Percentiles rank a stretch among this genome's conserved stretches.
Conservation (phyloP, 768 basidiomycete species). For the Xerocomus spinulosus region DNA sequence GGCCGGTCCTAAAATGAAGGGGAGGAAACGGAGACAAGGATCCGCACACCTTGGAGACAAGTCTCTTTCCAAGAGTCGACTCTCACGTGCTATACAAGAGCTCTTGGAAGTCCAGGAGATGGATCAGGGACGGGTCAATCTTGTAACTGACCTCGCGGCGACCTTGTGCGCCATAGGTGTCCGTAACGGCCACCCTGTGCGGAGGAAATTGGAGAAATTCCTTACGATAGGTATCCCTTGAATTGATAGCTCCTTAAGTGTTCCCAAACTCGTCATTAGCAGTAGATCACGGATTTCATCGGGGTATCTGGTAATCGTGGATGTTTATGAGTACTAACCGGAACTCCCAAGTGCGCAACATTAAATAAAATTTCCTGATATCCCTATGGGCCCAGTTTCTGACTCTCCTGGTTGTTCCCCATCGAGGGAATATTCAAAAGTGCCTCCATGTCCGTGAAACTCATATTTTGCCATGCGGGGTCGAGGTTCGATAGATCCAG, state of each 20-base stretch:
- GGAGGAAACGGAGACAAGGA: constrained; percentile 44
- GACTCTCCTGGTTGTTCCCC: constrained; percentile 20
- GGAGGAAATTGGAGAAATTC: constrained; percentile 64
- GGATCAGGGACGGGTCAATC: constrained; percentile 40
- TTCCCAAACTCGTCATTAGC: not conserved
- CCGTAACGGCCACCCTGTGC: constrained; percentile 59
- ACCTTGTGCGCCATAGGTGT: constrained; percentile 52
- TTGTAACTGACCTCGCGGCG: constrained; percentile 49
- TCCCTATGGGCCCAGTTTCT: constrained; percentile 20
- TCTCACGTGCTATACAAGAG: constrained; percentile 64
- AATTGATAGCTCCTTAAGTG: not conserved
- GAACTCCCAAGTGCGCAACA: too few species aligned
- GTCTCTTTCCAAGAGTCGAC: constrained; percentile 55
- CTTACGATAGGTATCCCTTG: constrained; percentile 19
- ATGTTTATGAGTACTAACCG: not conserved
- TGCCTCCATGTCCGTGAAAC: constrained; percentile 51
- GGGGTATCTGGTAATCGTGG: not conserved
- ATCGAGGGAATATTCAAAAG: constrained; percentile 43
- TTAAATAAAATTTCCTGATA: not conserved
- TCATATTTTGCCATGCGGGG: constrained; percentile 40
- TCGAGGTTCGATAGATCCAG: constrained; percentile 45
- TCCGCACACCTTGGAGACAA: constrained; percentile 39
- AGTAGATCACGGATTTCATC: constrained; percentile 3
- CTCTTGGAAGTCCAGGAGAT: constrained; percentile 52
- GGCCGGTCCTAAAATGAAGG: constrained; percentile 59